Evolutionary conservation across 1,284 basidiomycete genomes (phyloP), one percentile per base, ranked within the genome.

Genomic region (Ustilago shanxiensis): DNA sequence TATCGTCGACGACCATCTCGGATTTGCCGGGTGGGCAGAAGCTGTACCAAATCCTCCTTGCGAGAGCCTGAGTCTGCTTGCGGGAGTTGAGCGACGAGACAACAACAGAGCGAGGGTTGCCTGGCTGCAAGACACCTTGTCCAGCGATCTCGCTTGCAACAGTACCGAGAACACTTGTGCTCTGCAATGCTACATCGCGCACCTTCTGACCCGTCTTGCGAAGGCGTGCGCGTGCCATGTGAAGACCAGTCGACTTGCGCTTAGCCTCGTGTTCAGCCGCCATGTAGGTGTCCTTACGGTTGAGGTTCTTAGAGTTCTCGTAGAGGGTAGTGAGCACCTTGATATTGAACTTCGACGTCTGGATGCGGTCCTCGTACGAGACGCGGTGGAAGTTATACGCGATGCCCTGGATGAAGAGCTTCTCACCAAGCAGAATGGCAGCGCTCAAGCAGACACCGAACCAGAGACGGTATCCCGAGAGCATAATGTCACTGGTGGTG

Each of bases 291-390:
- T 75, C 77, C 52, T 69, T 73, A 50, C 77, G 72, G 29, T 66
- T 37, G 44, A 73, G 58, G 53, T 50, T 93, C 90, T 80, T 93
- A 20, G 73, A 67, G 56, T 95, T 89, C 70, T 90, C 90, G 87
- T 96, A 96, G 5, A 97, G 88, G 1, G 90, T 90, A 41, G 92
- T 91, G 35, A 96, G 88, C 8, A 91, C 88, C 75, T 88, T 89
- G 68, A 95, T 89, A 29, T 93, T 92, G 82, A 91, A 91, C 85
- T 95, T 95, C 84, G 95, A 93, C 70, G 92, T 91, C 33, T 89
- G 88, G 77, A 96, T 93, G 63, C 94, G 91, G 79, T 95, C 94
- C 62, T 92, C 92, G 85, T 95, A 96, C 10, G 93, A 93, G 75
- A 92, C 90, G 82, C 93, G 92, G 87, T 96, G 94, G 89, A 95